Conservation (phyloP, 2,329 filamentous ascomycete genomes). For the Tothia fuscella region DNA sequence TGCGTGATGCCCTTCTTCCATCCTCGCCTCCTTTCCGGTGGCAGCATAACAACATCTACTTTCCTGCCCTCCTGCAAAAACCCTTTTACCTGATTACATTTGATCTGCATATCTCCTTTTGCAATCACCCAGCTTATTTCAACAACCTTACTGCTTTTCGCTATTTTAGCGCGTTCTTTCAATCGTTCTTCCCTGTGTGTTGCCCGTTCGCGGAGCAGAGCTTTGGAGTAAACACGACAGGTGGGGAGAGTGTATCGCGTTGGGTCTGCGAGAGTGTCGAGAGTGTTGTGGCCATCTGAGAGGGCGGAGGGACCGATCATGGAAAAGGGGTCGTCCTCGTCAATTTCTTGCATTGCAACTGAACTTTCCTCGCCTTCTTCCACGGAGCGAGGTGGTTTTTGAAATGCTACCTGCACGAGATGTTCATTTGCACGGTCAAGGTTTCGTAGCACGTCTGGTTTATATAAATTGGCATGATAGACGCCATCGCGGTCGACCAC, state of each 20-base stretch:
- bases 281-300: no score
- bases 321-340: no score
- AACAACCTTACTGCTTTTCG: constrained; percentile 1
- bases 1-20: neutral
- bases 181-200: neutral
- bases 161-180: neutral
- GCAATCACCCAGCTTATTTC: constrained; percentile 9
- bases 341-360: no score
- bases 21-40: neutral
- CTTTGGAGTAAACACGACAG: constrained; percentile 3
- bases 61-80: constrained; percentile 11
- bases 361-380: no score
- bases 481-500: constrained; percentile 3
- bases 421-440: constrained; percentile 4
- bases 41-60: constrained; percentile 5
- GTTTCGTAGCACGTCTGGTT: constrained; percentile 1
- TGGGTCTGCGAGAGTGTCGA: neutral
- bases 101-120: constrained; percentile 7
- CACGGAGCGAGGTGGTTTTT: no score
- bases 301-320: no score
- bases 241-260: neutral
- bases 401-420: constrained; percentile 7
- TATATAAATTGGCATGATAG: neutral
- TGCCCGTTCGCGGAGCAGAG: neutral
- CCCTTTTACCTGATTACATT: neutral